These are phyloP conservation scores for Echria macrotheca DNA, from an alignment of 495 filamentous ascomycete genomes.

Conservation along the genomic window DNA sequence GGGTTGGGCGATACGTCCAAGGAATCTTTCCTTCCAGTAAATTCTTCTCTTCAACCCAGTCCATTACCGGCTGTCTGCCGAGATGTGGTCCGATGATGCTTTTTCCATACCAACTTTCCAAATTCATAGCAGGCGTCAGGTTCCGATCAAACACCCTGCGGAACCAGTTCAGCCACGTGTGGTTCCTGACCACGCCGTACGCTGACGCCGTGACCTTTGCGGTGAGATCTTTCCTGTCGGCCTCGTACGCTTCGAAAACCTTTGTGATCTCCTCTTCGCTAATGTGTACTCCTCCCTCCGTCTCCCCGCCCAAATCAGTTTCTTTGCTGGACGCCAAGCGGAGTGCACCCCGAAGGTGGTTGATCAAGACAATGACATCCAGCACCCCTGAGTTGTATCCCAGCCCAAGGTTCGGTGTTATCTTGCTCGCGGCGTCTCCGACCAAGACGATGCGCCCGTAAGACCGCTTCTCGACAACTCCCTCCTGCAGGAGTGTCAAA, in stretches of 20 bases:
- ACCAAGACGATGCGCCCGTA: conserved; percentile 33
- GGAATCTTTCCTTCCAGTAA: neutral
- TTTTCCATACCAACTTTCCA: conserved; percentile 2
- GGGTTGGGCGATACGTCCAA: neutral
- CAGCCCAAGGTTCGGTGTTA: conserved; percentile 29
- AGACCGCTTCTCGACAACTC: conserved; percentile 29
- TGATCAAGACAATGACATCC: conserved; percentile 33
- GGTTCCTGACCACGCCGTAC: neutral
- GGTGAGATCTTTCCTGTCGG: neutral
- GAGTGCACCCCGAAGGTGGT: conserved; percentile 7
- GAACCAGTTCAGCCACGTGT: neutral
- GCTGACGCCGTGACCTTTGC: neutral
- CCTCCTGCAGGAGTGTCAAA: conserved; percentile 31
- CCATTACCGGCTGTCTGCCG: neutral
- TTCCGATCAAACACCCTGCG: neutral
- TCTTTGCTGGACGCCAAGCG: no score
- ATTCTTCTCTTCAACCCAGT: conserved; percentile 3
- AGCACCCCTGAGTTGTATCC: conserved; percentile 34
- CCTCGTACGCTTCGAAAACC: neutral
- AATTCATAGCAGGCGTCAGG: neutral
- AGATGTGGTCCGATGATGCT: conserved; percentile 1
- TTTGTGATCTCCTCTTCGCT: neutral
- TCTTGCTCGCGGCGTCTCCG: conserved; percentile 42
- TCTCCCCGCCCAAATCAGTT: no score
- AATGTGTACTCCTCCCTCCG: neutral